Base-by-base conservation (phyloP, 2,329 filamentous ascomycete species). In the Aureobasidium sp. region DNA sequence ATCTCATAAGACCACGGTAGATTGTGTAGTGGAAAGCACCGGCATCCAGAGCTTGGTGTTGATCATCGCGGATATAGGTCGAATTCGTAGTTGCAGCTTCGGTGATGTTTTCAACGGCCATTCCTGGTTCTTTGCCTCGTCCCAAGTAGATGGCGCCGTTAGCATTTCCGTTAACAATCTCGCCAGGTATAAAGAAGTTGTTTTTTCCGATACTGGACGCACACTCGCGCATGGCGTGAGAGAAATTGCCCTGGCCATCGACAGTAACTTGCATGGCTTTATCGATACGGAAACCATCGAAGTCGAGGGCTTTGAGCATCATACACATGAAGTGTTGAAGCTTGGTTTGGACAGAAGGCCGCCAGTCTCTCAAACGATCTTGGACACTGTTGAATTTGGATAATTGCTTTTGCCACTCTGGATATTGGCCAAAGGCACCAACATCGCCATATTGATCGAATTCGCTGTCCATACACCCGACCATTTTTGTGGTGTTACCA, bases 321-420 rank as follows among this genome's bases (percentile, higher is more conserved):
- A 87, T 83, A 72, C 85, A 88, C 1, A 84, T 85, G 67, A 87
- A 84, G 48, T 80, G 80, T 64, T 82, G 80, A 62, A 87, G 74
- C 66, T 83, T 83, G 51, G 80, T 77, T 36, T 80, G 74, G 0
- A 87, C 84, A 13, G 79, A 79, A 2, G 82, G 81, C 29, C 79
- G 68, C 85, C 85, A 88, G 67, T 87, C 84, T 58, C 85, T 80
- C 3, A 88, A 75, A 68, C 85, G 84, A 71, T 88, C 85, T 71
- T 88, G 85, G 1, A 87, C 85, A 46, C 82, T 84, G 52, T 84
- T 84, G 71, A 87, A 88, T 66, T 87, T 87, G 23, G 83, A 80
- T 46, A 87, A 76, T 69, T 87, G 82, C 69, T 83, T 82, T 67
- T 85, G 75, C 81, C 82, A 87, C 68, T 87, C 83, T 0, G 83